A percentile compares a stretch with the other conserved stretches of the same genome.
Evolutionary conservation across 176 grass and related monocot genomes (phyloP).

Genomic region (sorghum (Sorghum bicolor)): Sorghum_bicolor_NCBIv3 NC_012875.2:3327501-3328000

Average conservation of each 20-base stretch:
- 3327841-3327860: constrained; percentile 77
- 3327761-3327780: constrained; percentile 11
- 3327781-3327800: constrained; percentile 93
- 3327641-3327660: no score
- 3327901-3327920: constrained; percentile 84
- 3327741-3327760: background rate
- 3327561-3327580: no score
- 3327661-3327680: no score
- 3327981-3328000: constrained; percentile 85
- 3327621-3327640: no score
- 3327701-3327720: background rate
- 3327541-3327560: no score
- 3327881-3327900: constrained; percentile 75
- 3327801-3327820: constrained; percentile 70
- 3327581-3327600: no score
- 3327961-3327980: constrained; percentile 67
- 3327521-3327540: no score
- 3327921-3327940: constrained; percentile 86
- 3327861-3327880: no score
- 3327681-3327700: background rate
- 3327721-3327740: background rate
- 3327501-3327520: no score
- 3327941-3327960: constrained; percentile 66
- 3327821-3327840: constrained; percentile 91
- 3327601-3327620: no score